A percentile compares a stretch with the other conserved stretches of the same genome.
phyloP scores from a whole-genome alignment of 805 yeast species.

The Metschnikowia dekortorum region DNA sequence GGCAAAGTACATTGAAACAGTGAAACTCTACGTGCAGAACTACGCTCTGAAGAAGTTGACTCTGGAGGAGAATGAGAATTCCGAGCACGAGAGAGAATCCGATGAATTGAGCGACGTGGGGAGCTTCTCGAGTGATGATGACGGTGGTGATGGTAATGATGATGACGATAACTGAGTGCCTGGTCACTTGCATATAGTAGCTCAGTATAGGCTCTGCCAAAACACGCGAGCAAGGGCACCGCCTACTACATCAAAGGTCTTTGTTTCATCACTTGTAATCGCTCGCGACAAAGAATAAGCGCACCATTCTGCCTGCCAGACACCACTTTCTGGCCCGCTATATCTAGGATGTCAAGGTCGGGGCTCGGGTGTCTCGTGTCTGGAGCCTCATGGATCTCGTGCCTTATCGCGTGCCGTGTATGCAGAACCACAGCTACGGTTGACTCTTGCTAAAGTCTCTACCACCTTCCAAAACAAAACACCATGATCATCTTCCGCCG shows the following conservation, averaged over 20 bases:
- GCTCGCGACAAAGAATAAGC: background rate
- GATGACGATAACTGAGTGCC: constrained; percentile 3
- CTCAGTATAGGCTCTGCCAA: background rate
- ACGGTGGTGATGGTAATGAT: constrained; percentile 34
- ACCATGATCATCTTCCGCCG: constrained; percentile 1
- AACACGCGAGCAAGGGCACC: background rate
- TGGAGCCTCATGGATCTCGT: background rate
- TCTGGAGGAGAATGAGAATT: constrained; percentile 41
- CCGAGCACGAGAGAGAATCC: constrained; percentile 30
- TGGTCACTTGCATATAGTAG: background rate
- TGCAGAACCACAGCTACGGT: background rate
- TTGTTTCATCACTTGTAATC: background rate
- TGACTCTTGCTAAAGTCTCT: background rate
- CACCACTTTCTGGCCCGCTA: no score
- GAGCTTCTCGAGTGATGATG: constrained; percentile 47
- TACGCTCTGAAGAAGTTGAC: constrained; percentile 43
- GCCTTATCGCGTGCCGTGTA: background rate
- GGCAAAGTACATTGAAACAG: constrained; percentile 60
- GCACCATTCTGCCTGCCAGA: no score
- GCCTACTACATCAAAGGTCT: background rate
- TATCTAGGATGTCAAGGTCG: no score
- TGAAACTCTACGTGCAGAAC: constrained; percentile 65
- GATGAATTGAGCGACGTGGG: constrained; percentile 48
- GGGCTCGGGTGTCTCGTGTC: background rate
- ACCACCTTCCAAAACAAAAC: no score